A percentile compares a stretch with the other conserved stretches of the same genome.
phyloP scores from a whole-genome alignment of 176 grass and related monocot species.

The Ampelocalamus luodianensis region DNA sequence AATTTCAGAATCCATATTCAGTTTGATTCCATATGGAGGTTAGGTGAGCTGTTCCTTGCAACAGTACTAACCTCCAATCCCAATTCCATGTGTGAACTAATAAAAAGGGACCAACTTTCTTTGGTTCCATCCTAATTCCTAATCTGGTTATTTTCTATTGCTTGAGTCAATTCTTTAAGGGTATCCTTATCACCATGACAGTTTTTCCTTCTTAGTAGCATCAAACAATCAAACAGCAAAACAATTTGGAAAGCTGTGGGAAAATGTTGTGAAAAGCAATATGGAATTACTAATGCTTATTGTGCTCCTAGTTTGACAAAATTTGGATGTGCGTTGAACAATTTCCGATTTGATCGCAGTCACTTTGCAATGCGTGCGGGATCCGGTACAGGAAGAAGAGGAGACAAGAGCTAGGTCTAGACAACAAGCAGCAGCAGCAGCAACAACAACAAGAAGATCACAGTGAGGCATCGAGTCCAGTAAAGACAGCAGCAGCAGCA shows the following conservation, averaged over 20 bases:
- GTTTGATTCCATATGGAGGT: constrained; percentile 52
- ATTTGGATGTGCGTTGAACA: neutral
- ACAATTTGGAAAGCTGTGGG: neutral
- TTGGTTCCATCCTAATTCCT: constrained; percentile 25
- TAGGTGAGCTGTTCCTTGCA: constrained; percentile 58
- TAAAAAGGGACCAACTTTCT: constrained; percentile 29
- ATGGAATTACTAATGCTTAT: neutral
- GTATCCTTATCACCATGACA: constrained; percentile 37
- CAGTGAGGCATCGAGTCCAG: constrained; percentile 21
- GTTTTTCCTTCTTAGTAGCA: constrained; percentile 1
- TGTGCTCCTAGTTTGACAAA: neutral
- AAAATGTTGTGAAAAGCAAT: neutral
- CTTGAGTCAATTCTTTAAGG: constrained; percentile 25
- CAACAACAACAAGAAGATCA: neutral
- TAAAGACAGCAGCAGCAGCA: constrained; percentile 32
- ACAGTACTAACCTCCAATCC: constrained; percentile 48
- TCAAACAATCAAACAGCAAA: neutral
- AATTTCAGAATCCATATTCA: constrained; percentile 20
- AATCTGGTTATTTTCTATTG: constrained; percentile 37
- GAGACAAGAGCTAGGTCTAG: constrained; percentile 58
- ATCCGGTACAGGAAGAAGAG: constrained; percentile 96
- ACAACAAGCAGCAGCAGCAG: constrained; percentile 29
- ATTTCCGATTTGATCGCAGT: constrained; percentile 41
- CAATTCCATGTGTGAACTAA: constrained; percentile 30
- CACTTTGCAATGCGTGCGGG: constrained; percentile 93